Percentiles rank a stretch among this genome's conserved stretches.
Conservation (phyloP, 768 basidiomycete species). For the Suillus variegatus region DNA sequence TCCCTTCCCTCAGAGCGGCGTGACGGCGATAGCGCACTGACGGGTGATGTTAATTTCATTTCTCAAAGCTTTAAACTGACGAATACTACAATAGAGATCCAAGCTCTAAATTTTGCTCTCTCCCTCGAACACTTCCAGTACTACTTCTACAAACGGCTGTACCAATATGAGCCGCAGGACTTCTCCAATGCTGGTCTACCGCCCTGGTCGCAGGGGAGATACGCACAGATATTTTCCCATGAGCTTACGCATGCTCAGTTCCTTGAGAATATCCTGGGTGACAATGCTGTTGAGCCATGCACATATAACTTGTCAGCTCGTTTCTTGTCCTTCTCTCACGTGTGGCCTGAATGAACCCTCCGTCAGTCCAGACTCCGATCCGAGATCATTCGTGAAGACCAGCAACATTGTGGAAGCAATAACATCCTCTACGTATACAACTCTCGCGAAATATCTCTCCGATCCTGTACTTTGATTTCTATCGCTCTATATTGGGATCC, state of each 20-base stretch:
- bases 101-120: constrained; percentile 48
- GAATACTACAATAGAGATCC: constrained; percentile 5
- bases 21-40: background rate
- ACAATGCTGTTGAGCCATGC: constrained; percentile 51
- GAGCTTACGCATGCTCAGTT: constrained; percentile 57
- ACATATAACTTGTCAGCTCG: constrained; percentile 57
- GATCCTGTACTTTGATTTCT: constrained; percentile 37
- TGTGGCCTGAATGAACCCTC: background rate
- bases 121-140: constrained; percentile 49
- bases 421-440: constrained; percentile 55
- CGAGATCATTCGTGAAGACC: constrained; percentile 49
- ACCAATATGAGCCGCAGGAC: constrained; percentile 43
- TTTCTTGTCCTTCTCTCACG: background rate
- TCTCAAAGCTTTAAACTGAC: constrained; percentile 24
- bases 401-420: constrained; percentile 58
- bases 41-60: constrained; percentile 31
- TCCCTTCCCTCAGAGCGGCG: constrained; percentile 4
- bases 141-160: constrained; percentile 47
- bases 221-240: constrained; percentile 54
- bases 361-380: constrained; percentile 44
- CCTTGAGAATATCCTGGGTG: constrained; percentile 47
- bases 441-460: constrained; percentile 49
- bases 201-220: constrained; percentile 49
- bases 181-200: constrained; percentile 51
- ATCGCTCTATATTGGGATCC: constrained; percentile 25